Evolutionary conservation across 495 filamentous ascomycete genomes (phyloP), one percentile per base, ranked within the genome.

Genomic region (Massariosphaeria phaeospora): DNA sequence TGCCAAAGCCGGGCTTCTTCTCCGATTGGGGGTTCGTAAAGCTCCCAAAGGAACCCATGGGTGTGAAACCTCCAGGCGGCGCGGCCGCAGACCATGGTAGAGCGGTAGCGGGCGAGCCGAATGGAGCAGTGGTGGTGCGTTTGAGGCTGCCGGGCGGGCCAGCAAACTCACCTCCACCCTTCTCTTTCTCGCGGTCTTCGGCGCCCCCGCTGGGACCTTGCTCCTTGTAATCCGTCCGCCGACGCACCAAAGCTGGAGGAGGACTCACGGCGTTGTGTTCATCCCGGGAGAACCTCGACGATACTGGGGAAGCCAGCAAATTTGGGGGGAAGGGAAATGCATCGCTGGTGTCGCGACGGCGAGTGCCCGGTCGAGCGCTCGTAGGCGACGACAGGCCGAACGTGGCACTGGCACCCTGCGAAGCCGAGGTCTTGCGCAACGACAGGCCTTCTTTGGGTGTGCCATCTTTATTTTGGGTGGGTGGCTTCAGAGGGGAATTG

Each of bases 401-500:
- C 21, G 70, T 70, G 44, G 55, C 65, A 18, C 70, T 56, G 67
- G 57, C 81, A 18, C 61, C 73, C 44, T 83, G 79, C 6, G 87
- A 88, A 21, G 95, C 66, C 0, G 89, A 95, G 11, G 79, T 72
- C 70, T 91, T 94, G 46, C 91, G 85, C 79, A 66, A 77, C 76
- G 30, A 76, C 64, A 39, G 18, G 11, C 73, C 76, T 17, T 78
- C 74, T n/a, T 70, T 72, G 23, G 76, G 72, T 33, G 72, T 73
- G 34, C 75, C 79, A 39, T 94, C 88, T 64, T 95, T 91, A 52
- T 76, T 81, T 60, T 84, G 86, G 35, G 80, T 80, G 6, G 86
- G 89, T 12, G 86, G 86, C 70, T 96, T 97, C 36, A 96, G 73
- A 20, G 89, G 83, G 12, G 93, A 96, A 67, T 97, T 98, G 61